Conservation (phyloP, 306 rosid genomes). For the Luffa aegyptiaca region DNA sequence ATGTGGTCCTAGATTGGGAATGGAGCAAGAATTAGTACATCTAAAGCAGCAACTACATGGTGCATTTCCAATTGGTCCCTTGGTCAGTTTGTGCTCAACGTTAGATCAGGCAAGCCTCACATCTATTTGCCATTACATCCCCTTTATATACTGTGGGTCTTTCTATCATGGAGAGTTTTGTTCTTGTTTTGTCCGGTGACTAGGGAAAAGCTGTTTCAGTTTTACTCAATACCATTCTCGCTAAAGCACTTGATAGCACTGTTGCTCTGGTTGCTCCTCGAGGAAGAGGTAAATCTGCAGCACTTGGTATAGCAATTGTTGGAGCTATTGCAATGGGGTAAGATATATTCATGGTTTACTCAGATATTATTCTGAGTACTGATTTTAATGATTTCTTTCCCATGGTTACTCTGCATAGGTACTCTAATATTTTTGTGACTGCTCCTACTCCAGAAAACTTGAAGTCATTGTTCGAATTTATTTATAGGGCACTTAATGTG, state of each 20-base stretch:
- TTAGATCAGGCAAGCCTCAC: slow-evolving; percentile 31
- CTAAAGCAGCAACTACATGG: slow-evolving; percentile 67
- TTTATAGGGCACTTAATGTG: slow-evolving; percentile 57
- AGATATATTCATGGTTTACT: not conserved
- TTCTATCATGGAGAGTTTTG: not conserved
- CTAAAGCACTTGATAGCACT: slow-evolving; percentile 60
- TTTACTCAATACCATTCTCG: slow-evolving; percentile 67
- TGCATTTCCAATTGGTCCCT: slow-evolving; percentile 71
- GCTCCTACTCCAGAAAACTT: slow-evolving; percentile 88
- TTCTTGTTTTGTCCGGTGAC: not conserved
- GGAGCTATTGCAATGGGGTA: slow-evolving; percentile 92
- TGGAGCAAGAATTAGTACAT: not conserved
- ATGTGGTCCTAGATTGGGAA: not conserved
- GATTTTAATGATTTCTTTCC: not conserved
- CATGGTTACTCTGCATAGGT: slow-evolving; percentile 42
- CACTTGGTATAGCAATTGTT: slow-evolving; percentile 85
- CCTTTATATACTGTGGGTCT: not conserved
- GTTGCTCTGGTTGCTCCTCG: slow-evolving; percentile 83
- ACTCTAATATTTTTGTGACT: slow-evolving; percentile 80
- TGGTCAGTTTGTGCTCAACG: slow-evolving; percentile 67
- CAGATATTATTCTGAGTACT: not conserved
- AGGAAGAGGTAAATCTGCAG: slow-evolving; percentile 97
- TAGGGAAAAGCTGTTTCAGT: slow-evolving; percentile 84
- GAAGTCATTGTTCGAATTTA: slow-evolving; percentile 77
- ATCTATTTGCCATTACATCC: not conserved